A percentile compares a stretch with the other conserved stretches of the same genome.
Evolutionary conservation across 805 yeast genomes (phyloP).

Genomic region (Candida verbasci): DNA sequence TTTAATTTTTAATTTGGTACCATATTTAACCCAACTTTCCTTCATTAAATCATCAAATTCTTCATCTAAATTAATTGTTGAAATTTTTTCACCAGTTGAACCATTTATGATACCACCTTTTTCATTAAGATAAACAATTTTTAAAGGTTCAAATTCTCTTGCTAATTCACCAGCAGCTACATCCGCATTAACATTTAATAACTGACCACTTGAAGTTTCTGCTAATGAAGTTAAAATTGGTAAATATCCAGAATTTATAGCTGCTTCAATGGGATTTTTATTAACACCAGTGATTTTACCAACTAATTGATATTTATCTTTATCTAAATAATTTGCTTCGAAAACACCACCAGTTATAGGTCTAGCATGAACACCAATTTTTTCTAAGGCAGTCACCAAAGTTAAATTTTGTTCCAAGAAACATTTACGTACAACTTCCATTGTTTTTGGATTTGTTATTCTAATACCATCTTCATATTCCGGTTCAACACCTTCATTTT

Average conservation of each 20-base stretch:
- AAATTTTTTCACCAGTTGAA: constrained; percentile 81
- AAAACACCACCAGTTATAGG: constrained; percentile 98
- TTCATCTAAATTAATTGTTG: constrained; percentile 90
- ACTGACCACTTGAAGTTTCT: constrained; percentile 95
- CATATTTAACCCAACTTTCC: constrained; percentile 97
- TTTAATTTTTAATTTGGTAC: constrained; percentile 94
- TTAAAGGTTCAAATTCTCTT: constrained; percentile 92
- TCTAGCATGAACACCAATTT: constrained; percentile 95
- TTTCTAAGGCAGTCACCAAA: constrained; percentile 91
- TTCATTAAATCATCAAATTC: constrained; percentile 88
- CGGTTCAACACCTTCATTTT: constrained; percentile 92
- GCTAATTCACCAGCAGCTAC: constrained; percentile 99
- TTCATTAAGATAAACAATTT: constrained; percentile 93
- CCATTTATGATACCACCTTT: constrained; percentile 97
- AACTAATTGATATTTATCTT: constrained; percentile 86
- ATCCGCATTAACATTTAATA: constrained; percentile 95
- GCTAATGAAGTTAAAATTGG: constrained; percentile 96
- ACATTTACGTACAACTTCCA: constrained; percentile 94
- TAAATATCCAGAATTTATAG: constrained; percentile 92
- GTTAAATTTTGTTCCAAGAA: constrained; percentile 93
- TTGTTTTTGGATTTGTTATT: constrained; percentile 89
- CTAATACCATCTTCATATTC: constrained; percentile 95
- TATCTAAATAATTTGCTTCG: constrained; percentile 85
- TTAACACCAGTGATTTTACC: constrained; percentile 86
- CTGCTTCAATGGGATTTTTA: constrained; percentile 83